A percentile compares a stretch with the other conserved stretches of the same genome.
phyloP scores from a whole-genome alignment of 2,329 filamentous ascomycete species.

The Colletotrichum liriopes region DNA sequence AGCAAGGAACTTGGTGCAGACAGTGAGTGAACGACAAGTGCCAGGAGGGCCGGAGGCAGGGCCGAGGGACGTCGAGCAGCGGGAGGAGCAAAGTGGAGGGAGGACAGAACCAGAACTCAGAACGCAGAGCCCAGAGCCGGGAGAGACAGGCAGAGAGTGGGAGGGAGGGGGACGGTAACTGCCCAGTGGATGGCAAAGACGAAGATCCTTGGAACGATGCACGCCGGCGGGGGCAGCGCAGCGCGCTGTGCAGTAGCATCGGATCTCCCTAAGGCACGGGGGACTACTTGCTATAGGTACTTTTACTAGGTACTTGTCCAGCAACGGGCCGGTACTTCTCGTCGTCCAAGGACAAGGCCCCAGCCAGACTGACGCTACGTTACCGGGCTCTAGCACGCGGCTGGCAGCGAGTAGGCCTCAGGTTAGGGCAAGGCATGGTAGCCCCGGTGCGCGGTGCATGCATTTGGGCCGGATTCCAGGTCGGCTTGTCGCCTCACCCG shows the following conservation, averaged over 20 bases:
- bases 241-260: slow-evolving; percentile 28
- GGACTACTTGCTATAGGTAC: slow-evolving; percentile 17
- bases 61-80: background rate
- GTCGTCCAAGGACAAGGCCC: slow-evolving; percentile 5
- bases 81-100: slow-evolving; percentile 7
- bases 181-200: slow-evolving; percentile 23
- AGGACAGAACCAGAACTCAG: background rate
- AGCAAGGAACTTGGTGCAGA: background rate
- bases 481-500: slow-evolving; percentile 38
- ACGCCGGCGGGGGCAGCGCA: slow-evolving; percentile 33
- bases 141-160: slow-evolving; percentile 5
- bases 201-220: slow-evolving; percentile 29
- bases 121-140: background rate
- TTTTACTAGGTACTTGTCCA: background rate
- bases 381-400: background rate
- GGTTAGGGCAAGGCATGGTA: slow-evolving; percentile 4
- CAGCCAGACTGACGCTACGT: slow-evolving; percentile 1
- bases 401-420: slow-evolving; percentile 4
- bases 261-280: slow-evolving; percentile 33
- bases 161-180: background rate
- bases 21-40: background rate
- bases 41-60: slow-evolving; percentile 1
- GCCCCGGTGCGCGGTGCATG: slow-evolving; percentile 35
- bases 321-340: background rate
- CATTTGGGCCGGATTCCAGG: slow-evolving; percentile 33